Percentiles rank a stretch among this genome's conserved stretches.
Evolutionary conservation across 257 asterid genomes (phyloP).

Genomic region (Rhazya stricta): DNA sequence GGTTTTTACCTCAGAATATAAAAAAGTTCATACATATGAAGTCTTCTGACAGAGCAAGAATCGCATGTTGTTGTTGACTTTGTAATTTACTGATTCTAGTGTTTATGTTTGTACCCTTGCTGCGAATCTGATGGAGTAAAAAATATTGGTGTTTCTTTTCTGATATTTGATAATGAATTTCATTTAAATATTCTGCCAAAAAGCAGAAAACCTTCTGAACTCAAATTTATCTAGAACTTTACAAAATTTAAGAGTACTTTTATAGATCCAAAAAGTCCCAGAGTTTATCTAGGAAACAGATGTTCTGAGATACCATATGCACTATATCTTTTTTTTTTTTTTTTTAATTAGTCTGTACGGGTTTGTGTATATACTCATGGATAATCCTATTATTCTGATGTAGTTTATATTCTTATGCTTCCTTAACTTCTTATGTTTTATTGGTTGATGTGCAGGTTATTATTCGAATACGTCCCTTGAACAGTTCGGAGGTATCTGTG

Average conservation of each 20-base stretch:
- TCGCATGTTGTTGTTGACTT: background rate
- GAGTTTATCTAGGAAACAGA: background rate
- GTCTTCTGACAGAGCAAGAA: background rate
- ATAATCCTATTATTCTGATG: background rate
- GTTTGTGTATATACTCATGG: background rate
- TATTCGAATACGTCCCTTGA: constrained; percentile 81
- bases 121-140: background rate
- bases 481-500: constrained; percentile 61
- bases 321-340: background rate
- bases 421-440: background rate
- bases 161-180: background rate
- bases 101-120: background rate
- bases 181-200: background rate
- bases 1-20: background rate
- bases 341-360: too few species aligned
- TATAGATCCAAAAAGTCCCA: background rate
- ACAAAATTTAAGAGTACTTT: background rate
- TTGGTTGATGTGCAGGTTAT: constrained; percentile 54
- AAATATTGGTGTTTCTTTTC: background rate
- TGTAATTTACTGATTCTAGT: background rate
- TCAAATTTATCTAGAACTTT: background rate
- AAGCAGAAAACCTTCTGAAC: background rate
- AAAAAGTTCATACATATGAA: background rate
- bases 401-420: background rate
- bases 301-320: background rate